Evolutionary conservation across 2,329 filamentous ascomycete species (phyloP), one percentile per base, ranked within the genome.

Genomic region (Lachnellula suecica): DNA sequence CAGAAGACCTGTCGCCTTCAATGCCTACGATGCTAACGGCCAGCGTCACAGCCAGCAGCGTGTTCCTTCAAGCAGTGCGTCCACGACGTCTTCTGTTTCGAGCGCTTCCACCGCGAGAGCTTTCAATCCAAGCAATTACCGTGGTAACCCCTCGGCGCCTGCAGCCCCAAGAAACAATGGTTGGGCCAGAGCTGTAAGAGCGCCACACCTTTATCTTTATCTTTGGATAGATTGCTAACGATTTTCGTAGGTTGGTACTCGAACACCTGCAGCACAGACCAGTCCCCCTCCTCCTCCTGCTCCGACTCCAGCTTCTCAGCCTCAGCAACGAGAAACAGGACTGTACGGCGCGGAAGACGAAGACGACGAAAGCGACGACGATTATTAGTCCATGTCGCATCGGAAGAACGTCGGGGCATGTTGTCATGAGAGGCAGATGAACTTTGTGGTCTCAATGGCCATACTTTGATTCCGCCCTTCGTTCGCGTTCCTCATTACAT

Each of bases 21-120:
- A 47, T 37, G 56, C 47, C 2, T 61, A 50, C 24, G 59, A 60
- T 41, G 45, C 53, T 15, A 34, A 20, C 24, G 60, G 60, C 22
- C 38, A 48, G 17, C 37, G 34, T 5, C 56, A 60, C 17, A 2
- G 25, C 15, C 49, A 49, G n/a, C 47, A 52, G 4, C 17, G 35
- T 13, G 4, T 11, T 29, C 41, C 47, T 1, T 55, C 49, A 15
- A 41, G 25, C 10, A 42, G 15, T 25, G 37, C 22, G n/a, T 8
- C 49, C n/a, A 9, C 27, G 15, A 23, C 37, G 4, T 31, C 41
- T 37, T 37, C 43, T 13, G 22, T 17, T 43, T 20, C 37, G 11
- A 27, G 37, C 17, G 11, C 47, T 15, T 31, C 25, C 5, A 19
- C 20, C 8, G 41, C 19, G n/a, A 20, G 29, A n/a, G 27, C 27